Percentiles rank a stretch among this genome's conserved stretches.
These are phyloP conservation scores for Thraustotheca clavata DNA, from an alignment of 352 stramenopile species.

Conservation along the genomic window DNA sequence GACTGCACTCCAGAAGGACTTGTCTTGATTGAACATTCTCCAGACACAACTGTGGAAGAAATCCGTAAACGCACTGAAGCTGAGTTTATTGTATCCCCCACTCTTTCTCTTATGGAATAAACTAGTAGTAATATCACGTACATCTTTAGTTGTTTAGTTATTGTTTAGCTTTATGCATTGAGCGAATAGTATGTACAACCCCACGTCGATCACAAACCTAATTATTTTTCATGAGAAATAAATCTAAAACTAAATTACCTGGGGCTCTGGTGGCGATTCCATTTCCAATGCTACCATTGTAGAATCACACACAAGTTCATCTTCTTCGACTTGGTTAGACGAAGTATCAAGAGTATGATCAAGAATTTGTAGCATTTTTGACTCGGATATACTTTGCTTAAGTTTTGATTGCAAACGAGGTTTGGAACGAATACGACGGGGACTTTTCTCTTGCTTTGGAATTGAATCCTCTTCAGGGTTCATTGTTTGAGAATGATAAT, in stretches of 20 bases:
- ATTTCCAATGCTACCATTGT: conserved; percentile 8
- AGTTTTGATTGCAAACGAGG: conserved; percentile 19
- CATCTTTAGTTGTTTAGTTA: not conserved
- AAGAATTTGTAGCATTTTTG: conserved; percentile 20
- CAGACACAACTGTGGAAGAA: conserved; percentile 72
- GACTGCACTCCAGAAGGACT: conserved; percentile 59
- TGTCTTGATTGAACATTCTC: conserved; percentile 85
- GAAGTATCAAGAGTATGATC: not conserved
- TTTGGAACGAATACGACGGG: not conserved
- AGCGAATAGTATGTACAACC: conserved; percentile 18
- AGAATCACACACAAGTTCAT: conserved; percentile 17
- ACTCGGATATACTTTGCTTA: conserved; percentile 20
- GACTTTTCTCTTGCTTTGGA: not conserved
- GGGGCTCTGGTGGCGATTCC: not conserved
- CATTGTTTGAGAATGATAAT: not conserved
- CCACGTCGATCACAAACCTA: conserved; percentile 15
- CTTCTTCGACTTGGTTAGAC: conserved; percentile 11
- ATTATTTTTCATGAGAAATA: not conserved
- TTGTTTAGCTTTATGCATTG: conserved; percentile 8
- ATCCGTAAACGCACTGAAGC: conserved; percentile 71
- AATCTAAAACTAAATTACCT: not conserved
- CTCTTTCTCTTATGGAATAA: conserved; percentile 59
- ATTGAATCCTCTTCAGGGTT: conserved; percentile 7
- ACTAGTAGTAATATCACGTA: not conserved
- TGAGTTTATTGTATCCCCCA: conserved; percentile 50